These are phyloP conservation scores for Cryptosporidium sp. DNA, from an alignment of 169 alveolate genomes.

Conservation along the genomic window DNA sequence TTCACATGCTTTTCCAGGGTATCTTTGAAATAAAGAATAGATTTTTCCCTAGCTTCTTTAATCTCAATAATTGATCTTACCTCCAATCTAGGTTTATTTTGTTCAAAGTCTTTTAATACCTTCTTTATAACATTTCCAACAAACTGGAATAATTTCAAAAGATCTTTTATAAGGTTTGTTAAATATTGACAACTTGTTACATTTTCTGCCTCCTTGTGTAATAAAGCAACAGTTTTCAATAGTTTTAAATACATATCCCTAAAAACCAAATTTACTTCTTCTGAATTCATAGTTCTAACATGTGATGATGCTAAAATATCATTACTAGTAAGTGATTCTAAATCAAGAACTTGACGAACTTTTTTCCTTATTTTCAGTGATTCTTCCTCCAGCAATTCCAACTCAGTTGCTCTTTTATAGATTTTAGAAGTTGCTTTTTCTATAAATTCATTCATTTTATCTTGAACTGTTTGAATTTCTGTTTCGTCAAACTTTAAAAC, in stretches of 20 bases:
- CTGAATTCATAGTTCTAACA: neutral
- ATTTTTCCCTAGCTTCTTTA: neutral
- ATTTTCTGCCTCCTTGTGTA: neutral
- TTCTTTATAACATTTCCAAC: neutral
- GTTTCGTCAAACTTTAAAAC: neutral
- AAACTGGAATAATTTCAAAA: neutral
- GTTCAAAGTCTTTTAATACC: neutral
- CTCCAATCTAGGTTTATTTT: neutral
- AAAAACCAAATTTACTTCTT: neutral
- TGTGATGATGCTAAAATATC: conserved; percentile 1
- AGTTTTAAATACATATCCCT: neutral
- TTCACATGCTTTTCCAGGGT: neutral
- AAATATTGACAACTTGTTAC: neutral
- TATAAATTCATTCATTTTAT: neutral
- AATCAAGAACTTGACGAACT: neutral
- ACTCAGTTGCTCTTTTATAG: neutral
- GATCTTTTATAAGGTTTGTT: neutral
- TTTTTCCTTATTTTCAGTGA: neutral
- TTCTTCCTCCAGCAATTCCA: neutral
- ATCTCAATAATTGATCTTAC: neutral
- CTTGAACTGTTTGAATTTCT: neutral
- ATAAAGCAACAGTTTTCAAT: neutral
- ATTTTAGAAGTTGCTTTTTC: neutral
- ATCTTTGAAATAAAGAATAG: neutral
- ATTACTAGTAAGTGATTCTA: neutral